Evolutionary conservation across 2,329 filamentous ascomycete species (phyloP).

Genomic region (Camptophora hylomeconis): DNA sequence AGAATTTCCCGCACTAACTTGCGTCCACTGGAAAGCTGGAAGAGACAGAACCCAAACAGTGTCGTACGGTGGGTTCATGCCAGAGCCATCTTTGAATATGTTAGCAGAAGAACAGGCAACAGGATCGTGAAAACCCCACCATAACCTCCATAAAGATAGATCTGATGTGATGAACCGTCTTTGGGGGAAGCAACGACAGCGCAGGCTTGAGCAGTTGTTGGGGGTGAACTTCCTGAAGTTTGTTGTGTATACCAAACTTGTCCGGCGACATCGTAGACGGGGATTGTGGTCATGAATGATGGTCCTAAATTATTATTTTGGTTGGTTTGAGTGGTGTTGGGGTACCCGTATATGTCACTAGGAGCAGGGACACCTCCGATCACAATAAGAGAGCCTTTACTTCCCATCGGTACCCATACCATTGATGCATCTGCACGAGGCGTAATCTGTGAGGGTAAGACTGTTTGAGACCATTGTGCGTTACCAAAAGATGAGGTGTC

Average conservation of each 20-base stretch:
- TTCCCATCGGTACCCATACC: conserved; percentile 43
- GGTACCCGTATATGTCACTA: conserved; percentile 9
- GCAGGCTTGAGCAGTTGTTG: conserved; percentile 26
- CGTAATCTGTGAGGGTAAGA: conserved; percentile 36
- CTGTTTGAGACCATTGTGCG: conserved; percentile 45
- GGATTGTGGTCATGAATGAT: conserved; percentile 25
- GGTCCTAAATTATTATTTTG: conserved; percentile 4
- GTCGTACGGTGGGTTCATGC: conserved; percentile 17
- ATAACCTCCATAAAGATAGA: conserved; percentile 26
- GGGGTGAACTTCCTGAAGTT: conserved; percentile 24
- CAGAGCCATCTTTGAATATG: no score
- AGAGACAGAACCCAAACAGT: conserved; percentile 24
- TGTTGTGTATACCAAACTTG: conserved; percentile 27
- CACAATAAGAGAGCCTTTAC: conserved; percentile 24
- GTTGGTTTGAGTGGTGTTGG: conserved; percentile 2
- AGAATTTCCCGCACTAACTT: conserved; percentile 12
- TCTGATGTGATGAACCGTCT: conserved; percentile 25
- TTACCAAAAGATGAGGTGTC: conserved; percentile 41
- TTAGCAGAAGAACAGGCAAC: no score
- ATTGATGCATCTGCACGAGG: conserved; percentile 52
- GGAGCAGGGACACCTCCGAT: conserved; percentile 24
- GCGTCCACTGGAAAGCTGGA: conserved; percentile 24
- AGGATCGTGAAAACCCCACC: conserved; percentile 14
- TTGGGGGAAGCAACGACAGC: conserved; percentile 26
- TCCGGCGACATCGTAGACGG: conserved; percentile 25